These are phyloP conservation scores for Cladosporium sp. DNA, from an alignment of 2,329 filamentous ascomycete genomes.

Conservation along the genomic window DNA sequence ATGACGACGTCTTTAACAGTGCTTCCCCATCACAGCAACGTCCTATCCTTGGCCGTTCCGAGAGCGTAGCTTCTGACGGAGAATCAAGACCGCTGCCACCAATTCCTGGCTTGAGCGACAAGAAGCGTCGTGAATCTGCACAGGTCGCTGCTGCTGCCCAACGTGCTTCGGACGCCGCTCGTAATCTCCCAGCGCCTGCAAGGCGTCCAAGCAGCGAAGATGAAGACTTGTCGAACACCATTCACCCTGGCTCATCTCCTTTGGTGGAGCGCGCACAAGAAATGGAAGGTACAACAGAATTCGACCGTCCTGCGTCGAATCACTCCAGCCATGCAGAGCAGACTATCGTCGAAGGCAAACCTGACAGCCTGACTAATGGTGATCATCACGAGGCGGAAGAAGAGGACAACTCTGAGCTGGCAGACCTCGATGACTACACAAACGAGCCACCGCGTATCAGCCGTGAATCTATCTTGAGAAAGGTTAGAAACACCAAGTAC, in stretches of 20 bases:
- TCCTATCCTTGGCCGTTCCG: constrained; percentile 59
- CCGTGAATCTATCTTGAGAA: constrained; percentile 85
- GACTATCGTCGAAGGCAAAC: constrained; percentile 21
- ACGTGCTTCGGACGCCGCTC: constrained; percentile 61
- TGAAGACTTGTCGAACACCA: constrained; percentile 24
- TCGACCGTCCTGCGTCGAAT: not conserved
- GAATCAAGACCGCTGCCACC: constrained; percentile 84
- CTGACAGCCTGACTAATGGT: constrained; percentile 21
- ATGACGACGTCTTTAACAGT: constrained; percentile 65
- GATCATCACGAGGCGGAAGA: constrained; percentile 19
- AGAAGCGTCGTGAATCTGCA: constrained; percentile 49
- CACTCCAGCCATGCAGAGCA: not conserved
- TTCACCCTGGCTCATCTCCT: constrained; percentile 52
- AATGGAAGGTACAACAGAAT: constrained; percentile 21
- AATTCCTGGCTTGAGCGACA: constrained; percentile 58
- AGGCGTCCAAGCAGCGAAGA: constrained; percentile 69
- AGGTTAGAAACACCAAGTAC: constrained; percentile 65
- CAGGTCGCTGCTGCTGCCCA: constrained; percentile 65
- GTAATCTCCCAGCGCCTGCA: constrained; percentile 70
- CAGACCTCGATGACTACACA: constrained; percentile 31
- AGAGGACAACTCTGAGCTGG: constrained; percentile 33
- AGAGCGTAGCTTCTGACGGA: constrained; percentile 72
- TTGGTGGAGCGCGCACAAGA: constrained; percentile 8
- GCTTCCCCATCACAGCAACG: constrained; percentile 47
- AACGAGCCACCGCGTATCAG: constrained; percentile 70